A percentile compares a stretch with the other conserved stretches of the same genome.
Evolutionary conservation across 2,329 filamentous ascomycete species (phyloP).

Genomic region (Leptographium procerum): DNA sequence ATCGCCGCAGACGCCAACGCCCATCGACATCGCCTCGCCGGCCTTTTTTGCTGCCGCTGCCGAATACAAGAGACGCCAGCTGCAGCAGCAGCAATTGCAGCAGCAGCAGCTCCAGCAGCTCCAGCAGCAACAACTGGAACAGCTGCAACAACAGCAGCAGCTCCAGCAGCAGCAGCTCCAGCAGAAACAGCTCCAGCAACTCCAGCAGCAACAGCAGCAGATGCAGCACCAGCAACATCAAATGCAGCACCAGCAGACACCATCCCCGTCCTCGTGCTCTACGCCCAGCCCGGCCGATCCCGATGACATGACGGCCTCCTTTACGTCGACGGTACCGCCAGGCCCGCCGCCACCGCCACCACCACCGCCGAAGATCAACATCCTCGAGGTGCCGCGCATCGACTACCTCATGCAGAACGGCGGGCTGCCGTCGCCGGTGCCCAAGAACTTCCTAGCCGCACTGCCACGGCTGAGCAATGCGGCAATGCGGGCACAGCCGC

Average conservation of each 20-base stretch:
- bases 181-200: neutral
- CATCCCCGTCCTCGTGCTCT: neutral
- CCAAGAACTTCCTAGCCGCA: conserved; percentile 61
- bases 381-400: conserved; percentile 65
- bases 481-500: neutral
- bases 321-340: conserved; percentile 21
- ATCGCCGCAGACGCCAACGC: conserved; percentile 51
- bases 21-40: conserved; percentile 2
- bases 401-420: conserved; percentile 90
- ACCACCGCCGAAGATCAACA: conserved; percentile 58
- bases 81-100: neutral
- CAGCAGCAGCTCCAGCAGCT: neutral
- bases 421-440: conserved; percentile 59
- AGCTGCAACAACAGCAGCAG: neutral
- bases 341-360: conserved; percentile 56
- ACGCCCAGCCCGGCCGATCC: neutral
- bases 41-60: conserved; percentile 4
- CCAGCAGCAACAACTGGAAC: neutral
- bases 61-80: conserved; percentile 27
- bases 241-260: neutral
- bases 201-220: neutral
- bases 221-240: neutral
- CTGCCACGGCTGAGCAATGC: conserved; percentile 31
- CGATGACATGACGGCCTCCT: conserved; percentile 3
- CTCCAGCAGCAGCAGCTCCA: neutral